Base-by-base conservation (phyloP, 371 early-diverging fungal species). In the Mortierella sp. region DNA sequence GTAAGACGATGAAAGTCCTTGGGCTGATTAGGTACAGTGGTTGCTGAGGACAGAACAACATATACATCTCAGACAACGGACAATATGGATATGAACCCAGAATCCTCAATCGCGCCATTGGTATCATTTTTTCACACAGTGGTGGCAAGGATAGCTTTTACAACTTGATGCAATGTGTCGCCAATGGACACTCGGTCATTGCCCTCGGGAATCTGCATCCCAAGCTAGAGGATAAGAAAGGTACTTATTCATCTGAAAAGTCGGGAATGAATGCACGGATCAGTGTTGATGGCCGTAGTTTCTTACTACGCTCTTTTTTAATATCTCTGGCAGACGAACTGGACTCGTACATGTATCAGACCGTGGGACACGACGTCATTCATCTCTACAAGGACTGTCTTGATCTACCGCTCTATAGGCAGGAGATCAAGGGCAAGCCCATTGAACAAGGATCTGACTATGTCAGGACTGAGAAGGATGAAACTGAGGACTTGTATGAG, bases 141-240 rank as follows among this genome's bases (percentile, higher is more conserved):
- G 99, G 99, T 34, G 99, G 99, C 42, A 99, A 99, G 84, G 99
- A 99, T 81, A 96, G 97, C 81, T 93, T 95, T 72, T 99, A 94
- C 82, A 96, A 98, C 73, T 88, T 98, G 89, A 89, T 98, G 89
- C 93, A 97, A 81, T 94, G 97, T 81, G 93, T 93, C 4, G 93
- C 95, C 34, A 85, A 97, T 73, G 99, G 98, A 1, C 99, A 99
- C 81, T 86, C 93, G 32, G 90, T 99, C 42, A 91, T 97, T 19
- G 99, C 96, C 0, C 80, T 99, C 14, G 96, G 98, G 6, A 98
- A 99, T 82, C 84, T 99, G 60, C 88, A 90, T 49, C 98, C 99
- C n/a, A 83, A 89, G 1, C 65, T 66, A 24, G 62, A 56, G 21
- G 82, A 81, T 0, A 87, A 79, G 4, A 90, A 90, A 86, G 92